These are phyloP conservation scores for Microbotryum silenes-acaulis DNA, from an alignment of 1,284 basidiomycete species.

Conservation along the genomic window DNA sequence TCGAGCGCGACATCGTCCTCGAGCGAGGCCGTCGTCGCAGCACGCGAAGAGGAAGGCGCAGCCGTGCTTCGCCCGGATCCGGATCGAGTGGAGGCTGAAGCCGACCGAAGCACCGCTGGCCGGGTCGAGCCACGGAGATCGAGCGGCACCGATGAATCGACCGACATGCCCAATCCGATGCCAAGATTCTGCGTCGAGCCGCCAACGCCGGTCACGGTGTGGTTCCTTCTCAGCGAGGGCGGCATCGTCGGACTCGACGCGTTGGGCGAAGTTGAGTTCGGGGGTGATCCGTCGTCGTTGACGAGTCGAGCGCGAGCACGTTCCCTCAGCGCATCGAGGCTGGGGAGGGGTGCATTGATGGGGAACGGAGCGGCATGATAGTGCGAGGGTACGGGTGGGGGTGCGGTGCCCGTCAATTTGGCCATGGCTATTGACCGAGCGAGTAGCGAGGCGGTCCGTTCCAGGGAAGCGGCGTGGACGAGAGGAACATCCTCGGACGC, in stretches of 20 bases:
- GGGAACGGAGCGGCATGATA: conserved; percentile 15
- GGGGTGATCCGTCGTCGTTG: conserved; percentile 3
- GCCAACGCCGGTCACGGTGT: conserved; percentile 23
- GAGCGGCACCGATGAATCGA: not conserved
- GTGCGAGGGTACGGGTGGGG: conserved; percentile 7
- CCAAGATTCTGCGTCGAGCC: not conserved
- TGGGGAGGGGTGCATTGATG: conserved; percentile 18
- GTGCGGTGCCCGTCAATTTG: conserved; percentile 31
- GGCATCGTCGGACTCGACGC: not conserved
- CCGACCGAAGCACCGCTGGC: too few relatives aligned
- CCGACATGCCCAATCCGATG: not conserved
- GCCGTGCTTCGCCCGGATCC: not conserved
- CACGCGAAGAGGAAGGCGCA: not conserved
- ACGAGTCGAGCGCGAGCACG: conserved; percentile 19
- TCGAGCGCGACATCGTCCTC: conserved; percentile 4
- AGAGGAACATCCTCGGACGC: conserved; percentile 8
- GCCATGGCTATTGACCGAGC: conserved; percentile 33
- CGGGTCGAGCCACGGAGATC: not conserved
- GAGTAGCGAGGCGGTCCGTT: conserved; percentile 31
- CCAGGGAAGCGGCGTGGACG: conserved; percentile 13
- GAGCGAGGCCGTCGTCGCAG: not conserved
- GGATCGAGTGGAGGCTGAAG: not conserved
- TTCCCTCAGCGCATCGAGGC: conserved; percentile 25
- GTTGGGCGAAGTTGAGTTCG: not conserved
- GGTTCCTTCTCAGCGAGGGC: conserved; percentile 7